Conservation (phyloP, 208 protist species). For the Perkinsela sp. region DNA sequence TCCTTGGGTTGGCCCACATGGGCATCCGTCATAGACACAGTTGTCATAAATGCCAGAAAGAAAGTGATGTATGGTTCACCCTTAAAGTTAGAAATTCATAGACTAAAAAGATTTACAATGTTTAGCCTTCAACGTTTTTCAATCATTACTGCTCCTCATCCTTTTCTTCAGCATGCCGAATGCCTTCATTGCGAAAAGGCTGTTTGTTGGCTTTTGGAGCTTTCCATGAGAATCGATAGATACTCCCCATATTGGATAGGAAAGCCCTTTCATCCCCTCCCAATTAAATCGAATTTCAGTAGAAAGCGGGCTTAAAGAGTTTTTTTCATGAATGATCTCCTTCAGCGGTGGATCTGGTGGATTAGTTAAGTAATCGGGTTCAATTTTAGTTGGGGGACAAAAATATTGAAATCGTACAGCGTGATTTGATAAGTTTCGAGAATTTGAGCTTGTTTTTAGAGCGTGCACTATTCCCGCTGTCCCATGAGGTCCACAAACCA, state of each 20-base stretch:
- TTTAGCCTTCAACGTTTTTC: too few relatives aligned
- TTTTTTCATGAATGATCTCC: background rate
- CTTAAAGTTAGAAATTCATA: too few relatives aligned
- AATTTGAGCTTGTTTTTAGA: background rate
- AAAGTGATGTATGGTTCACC: too few relatives aligned
- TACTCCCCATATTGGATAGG: background rate
- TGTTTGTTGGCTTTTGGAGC: background rate
- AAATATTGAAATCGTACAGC: constrained; percentile 1
- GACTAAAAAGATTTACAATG: too few relatives aligned
- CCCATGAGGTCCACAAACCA: background rate
- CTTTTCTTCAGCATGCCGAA: too few relatives aligned
- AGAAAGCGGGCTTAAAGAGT: background rate
- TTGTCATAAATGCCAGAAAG: too few relatives aligned
- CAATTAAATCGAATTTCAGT: background rate
- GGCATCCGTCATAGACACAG: too few relatives aligned
- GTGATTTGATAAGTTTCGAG: background rate
- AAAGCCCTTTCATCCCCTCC: background rate
- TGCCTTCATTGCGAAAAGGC: too few relatives aligned
- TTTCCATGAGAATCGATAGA: background rate
- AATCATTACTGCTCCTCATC: too few relatives aligned
- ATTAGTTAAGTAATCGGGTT: background rate
- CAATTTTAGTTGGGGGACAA: background rate
- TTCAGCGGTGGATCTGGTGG: background rate
- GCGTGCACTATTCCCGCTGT: background rate
- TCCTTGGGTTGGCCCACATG: too few relatives aligned